Evolutionary conservation across 2,329 filamentous ascomycete genomes (phyloP).

Genomic region (Sphaerulina vaccinii): DNA sequence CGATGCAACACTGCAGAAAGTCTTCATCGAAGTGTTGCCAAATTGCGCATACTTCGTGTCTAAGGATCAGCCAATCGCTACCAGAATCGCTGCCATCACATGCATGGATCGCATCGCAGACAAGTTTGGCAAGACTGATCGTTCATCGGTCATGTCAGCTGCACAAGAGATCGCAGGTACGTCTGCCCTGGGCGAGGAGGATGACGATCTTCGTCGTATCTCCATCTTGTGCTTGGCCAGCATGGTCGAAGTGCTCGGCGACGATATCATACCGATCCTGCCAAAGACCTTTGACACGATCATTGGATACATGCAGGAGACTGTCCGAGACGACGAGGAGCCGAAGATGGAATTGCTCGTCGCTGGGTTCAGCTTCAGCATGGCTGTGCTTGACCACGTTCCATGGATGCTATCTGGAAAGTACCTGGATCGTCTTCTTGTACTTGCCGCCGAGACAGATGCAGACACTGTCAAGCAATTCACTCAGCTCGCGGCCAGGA

Average conservation of each 20-base stretch:
- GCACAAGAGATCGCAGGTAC: conserved; percentile 74
- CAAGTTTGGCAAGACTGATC: conserved; percentile 91
- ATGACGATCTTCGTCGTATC: conserved; percentile 73
- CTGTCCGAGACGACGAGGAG: conserved; percentile 53
- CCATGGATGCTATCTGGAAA: conserved; percentile 83
- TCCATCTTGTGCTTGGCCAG: conserved; percentile 87
- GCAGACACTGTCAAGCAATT: conserved; percentile 48
- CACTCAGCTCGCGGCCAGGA: conserved; percentile 71
- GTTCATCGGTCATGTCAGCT: conserved; percentile 70
- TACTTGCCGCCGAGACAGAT: conserved; percentile 66
- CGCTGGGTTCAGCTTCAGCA: conserved; percentile 67
- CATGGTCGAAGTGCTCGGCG: conserved; percentile 81
- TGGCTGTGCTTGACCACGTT: conserved; percentile 74
- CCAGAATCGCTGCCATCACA: conserved; percentile 81
- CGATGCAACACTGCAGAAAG: conserved; percentile 71
- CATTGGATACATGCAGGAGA: conserved; percentile 67
- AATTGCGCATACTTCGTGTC: conserved; percentile 66
- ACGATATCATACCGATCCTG: conserved; percentile 80
- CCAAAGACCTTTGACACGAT: conserved; percentile 72
- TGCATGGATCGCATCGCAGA: conserved; percentile 92
- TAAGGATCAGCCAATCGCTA: conserved; percentile 67
- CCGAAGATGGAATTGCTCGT: conserved; percentile 13
- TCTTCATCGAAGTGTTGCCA: conserved; percentile 48
- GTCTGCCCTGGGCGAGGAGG: conserved; percentile 71
- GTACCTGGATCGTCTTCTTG: conserved; percentile 70